phyloP scores from a whole-genome alignment of 305 asterid genomes.

The Stenogyne calaminthoides region DNA sequence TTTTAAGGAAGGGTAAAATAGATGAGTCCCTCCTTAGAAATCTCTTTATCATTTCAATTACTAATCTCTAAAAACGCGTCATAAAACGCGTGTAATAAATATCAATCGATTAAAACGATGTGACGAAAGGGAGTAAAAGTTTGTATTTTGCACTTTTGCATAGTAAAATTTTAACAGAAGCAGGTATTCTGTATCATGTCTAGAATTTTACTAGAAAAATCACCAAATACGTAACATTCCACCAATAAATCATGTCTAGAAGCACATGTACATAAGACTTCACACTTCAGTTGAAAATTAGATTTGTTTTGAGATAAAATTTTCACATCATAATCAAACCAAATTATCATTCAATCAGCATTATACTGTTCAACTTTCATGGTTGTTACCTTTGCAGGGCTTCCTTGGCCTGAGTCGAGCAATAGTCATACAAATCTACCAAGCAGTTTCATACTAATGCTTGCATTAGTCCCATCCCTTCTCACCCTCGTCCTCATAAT shows the following conservation, averaged over 20 bases:
- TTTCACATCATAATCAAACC: not conserved
- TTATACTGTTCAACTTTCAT: not conserved
- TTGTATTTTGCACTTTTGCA: not conserved
- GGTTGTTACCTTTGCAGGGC: constrained; percentile 58
- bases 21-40: no score
- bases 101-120: no score
- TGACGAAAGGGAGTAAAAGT: no score
- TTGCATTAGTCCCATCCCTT: constrained; percentile 69
- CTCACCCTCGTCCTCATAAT: constrained; percentile 66
- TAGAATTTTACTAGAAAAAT: no score
- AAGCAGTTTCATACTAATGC: constrained; percentile 69
- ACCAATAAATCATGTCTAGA: not conserved
- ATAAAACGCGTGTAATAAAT: no score
- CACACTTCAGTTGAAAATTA: not conserved
- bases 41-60: no score
- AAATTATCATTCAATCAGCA: no score
- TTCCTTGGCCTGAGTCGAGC: constrained; percentile 96
- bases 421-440: constrained; percentile 79
- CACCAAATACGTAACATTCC: not conserved
- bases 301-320: not conserved
- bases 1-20: no score
- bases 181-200: not conserved
- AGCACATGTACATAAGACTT: not conserved
- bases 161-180: not conserved
- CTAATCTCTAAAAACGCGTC: no score